These are phyloP conservation scores for Boechera divaricarpa DNA, from an alignment of 345 rosid genomes.

Conservation along the genomic window DNA sequence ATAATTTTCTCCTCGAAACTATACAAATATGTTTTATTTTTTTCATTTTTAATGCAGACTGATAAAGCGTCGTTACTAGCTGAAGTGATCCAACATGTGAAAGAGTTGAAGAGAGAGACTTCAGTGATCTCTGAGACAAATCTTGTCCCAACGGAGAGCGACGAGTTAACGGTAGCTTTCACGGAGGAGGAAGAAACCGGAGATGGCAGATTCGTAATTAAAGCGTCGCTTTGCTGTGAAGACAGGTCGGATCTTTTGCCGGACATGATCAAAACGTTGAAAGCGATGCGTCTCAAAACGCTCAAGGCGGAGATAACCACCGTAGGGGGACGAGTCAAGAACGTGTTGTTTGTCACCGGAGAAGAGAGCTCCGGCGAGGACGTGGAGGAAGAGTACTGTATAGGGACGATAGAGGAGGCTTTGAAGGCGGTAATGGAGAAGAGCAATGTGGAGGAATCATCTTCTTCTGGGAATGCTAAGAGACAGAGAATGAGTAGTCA, in stretches of 20 bases:
- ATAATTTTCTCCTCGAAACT: slow-evolving; percentile 36
- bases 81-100: slow-evolving; percentile 97
- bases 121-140: slow-evolving; percentile 80
- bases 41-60: slow-evolving; percentile 54
- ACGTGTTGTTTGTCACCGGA: slow-evolving; percentile 85
- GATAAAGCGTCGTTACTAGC: slow-evolving; percentile 98
- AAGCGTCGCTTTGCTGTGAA: slow-evolving; percentile 93
- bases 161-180: slow-evolving; percentile 84
- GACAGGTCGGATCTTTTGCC: slow-evolving; percentile 91
- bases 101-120: slow-evolving; percentile 85
- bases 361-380: slow-evolving; percentile 63
- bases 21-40: slow-evolving; percentile 11
- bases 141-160: slow-evolving; percentile 80
- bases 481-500: slow-evolving; percentile 73
- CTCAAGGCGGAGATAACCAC: slow-evolving; percentile 95
- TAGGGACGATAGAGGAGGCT: slow-evolving; percentile 89
- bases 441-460: slow-evolving; percentile 63
- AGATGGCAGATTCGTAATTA: slow-evolving; percentile 83
- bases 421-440: slow-evolving; percentile 92
- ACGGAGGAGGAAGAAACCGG: slow-evolving; percentile 54
- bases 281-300: slow-evolving; percentile 76
- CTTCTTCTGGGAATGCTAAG: slow-evolving; percentile 81
- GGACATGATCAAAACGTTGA: slow-evolving; percentile 83
- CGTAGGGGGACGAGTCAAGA: slow-evolving; percentile 90
- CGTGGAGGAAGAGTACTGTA: slow-evolving; percentile 56